Percentiles rank a stretch among this genome's conserved stretches.
These are phyloP conservation scores for Kwoniella dendrophila DNA, from an alignment of 768 basidiomycete species.

Conservation along the genomic window DNA sequence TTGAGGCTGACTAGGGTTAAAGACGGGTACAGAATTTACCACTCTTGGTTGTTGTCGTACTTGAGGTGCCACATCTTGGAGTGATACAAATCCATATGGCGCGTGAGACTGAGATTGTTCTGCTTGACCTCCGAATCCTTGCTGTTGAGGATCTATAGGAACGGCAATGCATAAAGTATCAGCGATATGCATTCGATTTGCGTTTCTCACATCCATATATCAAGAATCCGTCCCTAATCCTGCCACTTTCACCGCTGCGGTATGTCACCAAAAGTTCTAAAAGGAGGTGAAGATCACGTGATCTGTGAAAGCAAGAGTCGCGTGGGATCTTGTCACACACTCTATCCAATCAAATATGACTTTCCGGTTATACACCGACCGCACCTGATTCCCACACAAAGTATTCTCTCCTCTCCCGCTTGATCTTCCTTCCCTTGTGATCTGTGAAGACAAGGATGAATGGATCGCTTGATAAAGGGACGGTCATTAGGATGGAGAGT, in stretches of 20 bases:
- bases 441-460: not conserved
- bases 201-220: not conserved
- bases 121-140: not conserved
- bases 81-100: constrained; percentile 14
- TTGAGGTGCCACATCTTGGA: constrained; percentile 25
- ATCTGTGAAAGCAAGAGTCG: not conserved
- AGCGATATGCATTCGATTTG: constrained; percentile 13
- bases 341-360: not conserved
- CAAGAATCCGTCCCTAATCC: not conserved
- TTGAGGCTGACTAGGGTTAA: too few species aligned
- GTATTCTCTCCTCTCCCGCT: not conserved
- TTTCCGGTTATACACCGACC: not conserved
- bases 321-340: not conserved
- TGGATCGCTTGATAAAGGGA: not conserved
- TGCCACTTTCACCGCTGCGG: not conserved
- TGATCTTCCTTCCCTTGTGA: not conserved
- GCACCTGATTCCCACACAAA: constrained; percentile 4
- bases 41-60: not conserved
- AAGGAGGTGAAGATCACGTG: constrained; percentile 9
- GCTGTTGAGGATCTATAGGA: not conserved
- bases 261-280: not conserved
- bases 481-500: too few species aligned
- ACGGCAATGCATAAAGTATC: not conserved
- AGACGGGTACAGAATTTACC: too few species aligned
- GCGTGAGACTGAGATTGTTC: not conserved